Percentiles rank a stretch among this genome's conserved stretches.
Evolutionary conservation across 306 rosid genomes (phyloP).

Genomic region (Vigna trinervia): DNA sequence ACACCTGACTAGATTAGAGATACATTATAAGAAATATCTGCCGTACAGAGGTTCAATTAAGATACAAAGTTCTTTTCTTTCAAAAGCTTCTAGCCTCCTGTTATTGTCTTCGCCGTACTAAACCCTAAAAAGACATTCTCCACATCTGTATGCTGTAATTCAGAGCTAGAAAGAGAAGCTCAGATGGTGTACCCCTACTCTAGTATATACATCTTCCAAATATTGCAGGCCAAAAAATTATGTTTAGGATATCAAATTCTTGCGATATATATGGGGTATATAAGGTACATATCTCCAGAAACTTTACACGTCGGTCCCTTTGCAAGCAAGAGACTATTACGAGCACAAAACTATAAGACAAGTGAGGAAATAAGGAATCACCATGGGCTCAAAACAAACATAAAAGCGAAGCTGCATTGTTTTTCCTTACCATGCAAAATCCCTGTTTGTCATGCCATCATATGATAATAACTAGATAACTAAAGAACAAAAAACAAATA

Average conservation of each 20-base stretch:
- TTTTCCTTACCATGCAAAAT: conserved; percentile 42
- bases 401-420: conserved; percentile 16
- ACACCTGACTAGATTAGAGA: background rate
- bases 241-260: conserved; percentile 2
- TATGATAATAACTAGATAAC: background rate
- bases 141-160: conserved; percentile 2
- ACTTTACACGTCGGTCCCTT: conserved; percentile 18
- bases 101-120: conserved; percentile 34
- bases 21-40: background rate
- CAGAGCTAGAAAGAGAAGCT: conserved; percentile 28
- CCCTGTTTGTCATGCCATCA: background rate
- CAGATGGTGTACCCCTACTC: background rate
- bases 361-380: conserved; percentile 27
- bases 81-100: conserved; percentile 28
- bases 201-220: background rate
- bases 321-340: conserved; percentile 8
- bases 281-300: conserved; percentile 24
- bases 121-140: conserved; percentile 38
- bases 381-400: conserved; percentile 18
- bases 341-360: conserved; percentile 28
- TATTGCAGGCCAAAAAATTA: background rate
- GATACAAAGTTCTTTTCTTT: background rate
- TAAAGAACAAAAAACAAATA: background rate
- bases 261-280: background rate
- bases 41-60: background rate